Conservation (phyloP, 1,284 basidiomycete species). For the Trichosporon coremiiforme region DNA sequence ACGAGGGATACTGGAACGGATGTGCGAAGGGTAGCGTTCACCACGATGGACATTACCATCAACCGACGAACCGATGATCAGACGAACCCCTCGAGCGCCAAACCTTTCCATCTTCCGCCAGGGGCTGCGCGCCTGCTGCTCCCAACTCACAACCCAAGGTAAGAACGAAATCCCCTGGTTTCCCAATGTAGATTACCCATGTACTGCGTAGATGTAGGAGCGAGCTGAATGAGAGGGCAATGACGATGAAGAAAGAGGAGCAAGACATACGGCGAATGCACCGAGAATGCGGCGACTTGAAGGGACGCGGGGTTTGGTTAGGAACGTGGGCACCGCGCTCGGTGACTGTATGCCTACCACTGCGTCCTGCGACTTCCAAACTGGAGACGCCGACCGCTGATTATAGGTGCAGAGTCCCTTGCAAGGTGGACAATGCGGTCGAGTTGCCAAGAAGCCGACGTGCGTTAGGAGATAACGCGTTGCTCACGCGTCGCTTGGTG, state of each 20-base stretch:
- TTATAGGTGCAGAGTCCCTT: too few relatives aligned
- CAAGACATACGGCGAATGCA: background rate
- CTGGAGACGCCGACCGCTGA: background rate
- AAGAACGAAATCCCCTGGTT: background rate
- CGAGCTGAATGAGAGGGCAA: too few relatives aligned
- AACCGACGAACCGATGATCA: background rate
- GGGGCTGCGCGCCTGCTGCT: background rate
- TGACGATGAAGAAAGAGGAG: too few relatives aligned
- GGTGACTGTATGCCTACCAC: background rate
- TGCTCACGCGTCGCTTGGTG: too few relatives aligned
- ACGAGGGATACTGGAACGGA: background rate
- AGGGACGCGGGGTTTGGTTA: background rate
- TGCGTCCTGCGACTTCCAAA: background rate
- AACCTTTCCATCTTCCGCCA: constrained; percentile 7
- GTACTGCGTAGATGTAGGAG: too few relatives aligned
- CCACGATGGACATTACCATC: background rate
- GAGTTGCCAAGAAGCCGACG: background rate
- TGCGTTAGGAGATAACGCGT: background rate
- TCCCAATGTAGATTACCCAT: constrained; percentile 1
- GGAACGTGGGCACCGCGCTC: background rate
- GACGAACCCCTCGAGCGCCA: background rate
- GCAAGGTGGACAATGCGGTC: background rate
- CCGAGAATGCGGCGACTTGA: background rate
- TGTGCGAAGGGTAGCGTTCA: background rate
- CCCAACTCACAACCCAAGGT: constrained; percentile 3